Conservation (phyloP, 768 basidiomycete genomes). For the Lentinus brumalis region DNA sequence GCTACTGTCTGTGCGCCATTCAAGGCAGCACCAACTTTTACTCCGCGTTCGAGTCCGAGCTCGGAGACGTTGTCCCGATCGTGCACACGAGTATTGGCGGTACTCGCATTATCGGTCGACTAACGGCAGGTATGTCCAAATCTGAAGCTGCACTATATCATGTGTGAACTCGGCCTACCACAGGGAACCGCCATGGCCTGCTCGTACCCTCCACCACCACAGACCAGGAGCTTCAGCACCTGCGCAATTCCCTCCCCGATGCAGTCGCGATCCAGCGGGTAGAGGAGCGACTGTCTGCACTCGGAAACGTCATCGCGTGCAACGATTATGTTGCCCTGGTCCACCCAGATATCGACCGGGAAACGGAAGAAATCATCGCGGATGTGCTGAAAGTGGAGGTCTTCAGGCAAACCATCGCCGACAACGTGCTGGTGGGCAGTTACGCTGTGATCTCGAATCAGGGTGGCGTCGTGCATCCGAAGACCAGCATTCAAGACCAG, state of each 20-base stretch:
- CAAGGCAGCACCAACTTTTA: constrained; percentile 97
- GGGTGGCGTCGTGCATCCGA: constrained; percentile 96
- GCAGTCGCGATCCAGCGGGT: constrained; percentile 93
- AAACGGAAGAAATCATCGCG: constrained; percentile 99
- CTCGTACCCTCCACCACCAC: constrained; percentile 95
- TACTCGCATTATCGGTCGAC: constrained; percentile 88
- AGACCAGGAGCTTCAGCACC: constrained; percentile 97
- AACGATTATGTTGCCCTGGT: constrained; percentile 99
- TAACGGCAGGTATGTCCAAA: constrained; percentile 75
- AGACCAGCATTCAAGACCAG: constrained; percentile 96
- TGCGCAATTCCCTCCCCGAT: constrained; percentile 94
- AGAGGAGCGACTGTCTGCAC: constrained; percentile 94
- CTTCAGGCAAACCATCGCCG: constrained; percentile 95
- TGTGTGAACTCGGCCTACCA: background rate
- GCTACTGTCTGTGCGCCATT: constrained; percentile 92
- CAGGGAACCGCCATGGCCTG: constrained; percentile 95
- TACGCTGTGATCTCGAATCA: constrained; percentile 97
- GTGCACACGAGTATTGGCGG: constrained; percentile 95
- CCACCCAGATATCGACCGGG: constrained; percentile 96
- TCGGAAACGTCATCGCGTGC: constrained; percentile 98
- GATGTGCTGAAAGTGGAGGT: constrained; percentile 99
- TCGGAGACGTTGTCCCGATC: constrained; percentile 91
- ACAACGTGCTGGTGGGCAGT: constrained; percentile 95
- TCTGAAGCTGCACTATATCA: background rate
- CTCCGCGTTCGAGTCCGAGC: constrained; percentile 94